Base-by-base conservation (phyloP, 345 rosid species). In the Citrus sp. region DNA sequence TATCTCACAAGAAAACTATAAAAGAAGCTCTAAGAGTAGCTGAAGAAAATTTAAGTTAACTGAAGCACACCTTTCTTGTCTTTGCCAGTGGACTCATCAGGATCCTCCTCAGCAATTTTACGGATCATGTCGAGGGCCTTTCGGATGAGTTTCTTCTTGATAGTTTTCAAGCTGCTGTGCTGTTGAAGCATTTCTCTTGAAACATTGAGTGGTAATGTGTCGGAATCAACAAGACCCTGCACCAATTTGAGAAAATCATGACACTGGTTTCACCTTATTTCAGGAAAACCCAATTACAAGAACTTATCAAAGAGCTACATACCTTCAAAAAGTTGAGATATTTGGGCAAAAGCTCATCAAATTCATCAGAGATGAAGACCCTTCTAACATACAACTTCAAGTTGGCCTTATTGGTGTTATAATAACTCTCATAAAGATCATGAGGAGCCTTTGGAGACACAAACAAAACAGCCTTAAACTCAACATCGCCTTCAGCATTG, bases 191-290 rank as follows among this genome's bases (percentile, higher is more conserved):
- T 96, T 87, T 96, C 99, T 78, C 98, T 85, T 40, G 98, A 96
- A 58, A 96, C 99, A 78, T 94, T 96, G 63, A 92, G 93, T 24
- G 97, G 98, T 77, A 96, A 84, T 25, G 98, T 91, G 82, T 94
- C 98, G 4, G 98, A 96, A 87, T 96, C 99, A 85, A 96, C 97
- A 54, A 96, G 97, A 85, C 99, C 99, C 99, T 96, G 91, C 83
- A 67, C 34, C 62, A 75, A 67, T 83, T 49, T 34, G 25, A 34
- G 37, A 75, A 66, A 77, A 56, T 72, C 35, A 34, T 9, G 37
- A 58, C 8, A 59, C 16, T 59, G 69, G 42, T 62, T 37, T 10
- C 32, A n/a, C 32, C 69, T 18, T 5, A 22, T 40, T 13, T 49
- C 21, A 70, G 10, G 27, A 25, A 32, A 55, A 71, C 37, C 19